Percentiles rank a stretch among this genome's conserved stretches.
Evolutionary conservation across 306 rosid genomes (phyloP).

Genomic region (Prunus salicina): DNA sequence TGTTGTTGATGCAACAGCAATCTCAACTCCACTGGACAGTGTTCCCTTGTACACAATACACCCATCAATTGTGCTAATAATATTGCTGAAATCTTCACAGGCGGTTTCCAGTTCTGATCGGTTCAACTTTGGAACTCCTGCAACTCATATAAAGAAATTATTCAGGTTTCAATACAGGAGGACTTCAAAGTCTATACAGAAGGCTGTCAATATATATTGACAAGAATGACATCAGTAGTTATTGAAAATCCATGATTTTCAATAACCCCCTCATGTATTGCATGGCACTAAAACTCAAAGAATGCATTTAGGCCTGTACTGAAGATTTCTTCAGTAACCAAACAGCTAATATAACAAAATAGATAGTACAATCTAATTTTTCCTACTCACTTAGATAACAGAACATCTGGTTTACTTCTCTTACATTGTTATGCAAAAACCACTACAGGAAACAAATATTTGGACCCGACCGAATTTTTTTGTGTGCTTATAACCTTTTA

Average conservation of each 20-base stretch:
- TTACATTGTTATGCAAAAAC: not conserved
- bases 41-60: constrained; percentile 82
- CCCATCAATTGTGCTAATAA: constrained; percentile 40
- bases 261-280: not conserved
- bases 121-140: constrained; percentile 93
- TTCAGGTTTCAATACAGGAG: constrained; percentile 7
- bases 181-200: not conserved
- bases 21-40: constrained; percentile 88
- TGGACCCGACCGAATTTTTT: too few species aligned
- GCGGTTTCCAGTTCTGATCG: constrained; percentile 76
- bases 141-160: constrained; percentile 16
- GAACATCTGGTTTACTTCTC: not conserved
- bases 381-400: not conserved
- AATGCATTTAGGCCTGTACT: not conserved
- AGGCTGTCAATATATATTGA: not conserved
- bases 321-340: not conserved
- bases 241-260: not conserved
- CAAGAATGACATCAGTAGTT: not conserved
- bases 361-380: not conserved
- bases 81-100: constrained; percentile 96
- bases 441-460: not conserved
- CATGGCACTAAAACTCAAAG: not conserved
- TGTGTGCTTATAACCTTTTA: not conserved
- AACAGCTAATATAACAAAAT: too few species aligned
- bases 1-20: constrained; percentile 73